Base-by-base conservation (phyloP, 2,329 filamentous ascomycete species). In the Verticillium dahliae region DNA sequence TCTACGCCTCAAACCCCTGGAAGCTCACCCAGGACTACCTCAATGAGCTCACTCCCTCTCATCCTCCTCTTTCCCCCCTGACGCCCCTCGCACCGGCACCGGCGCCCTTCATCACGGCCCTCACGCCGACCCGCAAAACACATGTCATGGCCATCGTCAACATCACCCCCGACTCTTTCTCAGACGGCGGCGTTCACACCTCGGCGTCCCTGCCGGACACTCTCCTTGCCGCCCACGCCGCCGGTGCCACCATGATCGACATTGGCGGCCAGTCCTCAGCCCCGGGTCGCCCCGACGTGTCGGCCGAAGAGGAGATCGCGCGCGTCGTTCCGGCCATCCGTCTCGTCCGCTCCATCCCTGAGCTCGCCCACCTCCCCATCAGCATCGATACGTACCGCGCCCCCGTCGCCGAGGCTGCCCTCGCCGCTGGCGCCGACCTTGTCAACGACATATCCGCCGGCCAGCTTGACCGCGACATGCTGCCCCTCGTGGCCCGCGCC, bases 381-480 rank as follows among this genome's bases (percentile, higher is more conserved):
- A 96, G 91, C 71, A 81, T 99, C 63, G 95, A 99, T 77, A 99
- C 95, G 3, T 99, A 96, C 77, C 90, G 92, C 37, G 90, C 94
- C 0, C 78, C 80, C 1, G 94, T 99, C 1, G 95, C 94, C 2
- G 84, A 88, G 68, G 85, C 85, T 22, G 91, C 92, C 18, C 81
- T 95, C 61, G 77, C 80, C 33, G 90, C 88, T 4, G 95, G 95
- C 58, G 94, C 93, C 6, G 89, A 97, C 72, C 90, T 99, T 65
- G 86, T 99, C 76, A 99, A 99, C 76, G 95, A 99, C 74, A 88
- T 99, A 39, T 96, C 92, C 0, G 92, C 89, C 1, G 95, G 95
- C 3, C 72, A 80, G 4, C 80, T 97, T 58, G 95, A 98, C 72
- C 77, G 85, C 0, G 81, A 83, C 0, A 98, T 99, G 92, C 84